A percentile compares a stretch with the other conserved stretches of the same genome.
Conservation (phyloP, 768 basidiomycete species). For the Hericium rajendrae region DNA sequence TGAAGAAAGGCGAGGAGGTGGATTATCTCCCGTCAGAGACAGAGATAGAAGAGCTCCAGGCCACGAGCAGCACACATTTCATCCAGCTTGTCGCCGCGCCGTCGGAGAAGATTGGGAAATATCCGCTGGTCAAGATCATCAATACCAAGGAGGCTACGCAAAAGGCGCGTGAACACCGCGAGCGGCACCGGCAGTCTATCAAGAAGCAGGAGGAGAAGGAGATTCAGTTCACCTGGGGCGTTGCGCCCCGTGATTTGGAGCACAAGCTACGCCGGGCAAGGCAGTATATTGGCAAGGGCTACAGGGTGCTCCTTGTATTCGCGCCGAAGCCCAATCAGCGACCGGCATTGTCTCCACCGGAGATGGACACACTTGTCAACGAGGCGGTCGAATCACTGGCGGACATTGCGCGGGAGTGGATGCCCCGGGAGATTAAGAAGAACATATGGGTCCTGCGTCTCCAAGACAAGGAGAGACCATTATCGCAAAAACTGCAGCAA, state of each 20-base stretch:
- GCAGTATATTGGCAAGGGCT: constrained; percentile 20
- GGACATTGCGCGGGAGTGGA: constrained; percentile 17
- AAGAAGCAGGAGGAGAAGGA: constrained; percentile 21
- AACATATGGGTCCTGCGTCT: constrained; percentile 4
- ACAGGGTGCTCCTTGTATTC: constrained; percentile 22
- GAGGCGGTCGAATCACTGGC: constrained; percentile 12
- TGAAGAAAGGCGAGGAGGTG: no score
- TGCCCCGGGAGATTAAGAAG: constrained; percentile 8
- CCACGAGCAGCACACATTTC: constrained; percentile 2
- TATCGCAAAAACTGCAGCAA: constrained; percentile 7
- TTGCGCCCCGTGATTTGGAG: constrained; percentile 23
- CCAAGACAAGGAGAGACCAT: constrained; percentile 7
- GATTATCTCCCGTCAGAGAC: not conserved
- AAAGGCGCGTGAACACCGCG: constrained; percentile 6
- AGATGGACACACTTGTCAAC: constrained; percentile 10
- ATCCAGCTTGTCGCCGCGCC: constrained; percentile 11
- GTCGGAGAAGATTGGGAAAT: constrained; percentile 9
- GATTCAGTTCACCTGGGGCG: constrained; percentile 29
- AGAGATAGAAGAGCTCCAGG: not conserved
- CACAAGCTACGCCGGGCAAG: constrained; percentile 28
- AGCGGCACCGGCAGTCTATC: constrained; percentile 2
- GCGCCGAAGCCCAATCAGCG: constrained; percentile 17
- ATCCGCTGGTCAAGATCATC: constrained; percentile 11
- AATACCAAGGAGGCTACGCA: constrained; percentile 3
- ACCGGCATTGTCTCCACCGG: constrained; percentile 1